These are phyloP conservation scores for Apophysomyces trapeziformis DNA, from an alignment of 371 early-diverging fungal species.

Conservation along the genomic window DNA sequence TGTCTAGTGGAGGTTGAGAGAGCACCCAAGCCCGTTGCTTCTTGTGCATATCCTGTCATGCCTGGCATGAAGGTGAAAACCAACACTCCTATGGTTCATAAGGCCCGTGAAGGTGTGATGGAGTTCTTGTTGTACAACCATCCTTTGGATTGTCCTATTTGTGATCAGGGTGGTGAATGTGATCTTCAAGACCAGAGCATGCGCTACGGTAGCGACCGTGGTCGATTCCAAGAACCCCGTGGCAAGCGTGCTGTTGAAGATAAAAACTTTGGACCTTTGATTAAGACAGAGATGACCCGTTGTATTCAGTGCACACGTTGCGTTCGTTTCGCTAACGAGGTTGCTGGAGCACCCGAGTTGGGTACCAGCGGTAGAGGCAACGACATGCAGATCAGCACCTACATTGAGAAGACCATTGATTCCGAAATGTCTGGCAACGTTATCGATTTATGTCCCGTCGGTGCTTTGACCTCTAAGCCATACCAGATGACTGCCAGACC, in stretches of 20 bases:
- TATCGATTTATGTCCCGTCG: conserved; percentile 97
- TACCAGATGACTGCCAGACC: conserved; percentile 94
- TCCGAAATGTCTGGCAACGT: conserved; percentile 98
- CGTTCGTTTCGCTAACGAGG: conserved; percentile 97
- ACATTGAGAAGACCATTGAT: conserved; percentile 85
- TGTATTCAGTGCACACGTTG: conserved; percentile 99
- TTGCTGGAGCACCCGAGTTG: conserved; percentile 94
- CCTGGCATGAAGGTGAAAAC: conserved; percentile 98
- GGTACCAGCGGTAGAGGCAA: conserved; percentile 97
- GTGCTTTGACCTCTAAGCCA: conserved; percentile 96
- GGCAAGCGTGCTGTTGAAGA: conserved; percentile 97
- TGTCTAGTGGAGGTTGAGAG: conserved; percentile 97
- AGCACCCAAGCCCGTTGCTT: conserved; percentile 95
- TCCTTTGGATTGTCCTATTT: conserved; percentile 98
- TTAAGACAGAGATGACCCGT: conserved; percentile 96
- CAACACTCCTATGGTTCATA: conserved; percentile 91
- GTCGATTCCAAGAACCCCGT: conserved; percentile 82
- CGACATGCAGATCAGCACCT: conserved; percentile 98
- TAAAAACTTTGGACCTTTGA: conserved; percentile 96
- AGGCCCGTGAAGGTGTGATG: conserved; percentile 98
- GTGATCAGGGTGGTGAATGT: conserved; percentile 99
- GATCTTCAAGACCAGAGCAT: conserved; percentile 98
- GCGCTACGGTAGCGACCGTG: conserved; percentile 94
- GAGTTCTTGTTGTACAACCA: conserved; percentile 97
- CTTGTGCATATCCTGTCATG: conserved; percentile 97